These are phyloP conservation scores for Phyllosticta citribraziliensis DNA, from an alignment of 2,329 filamentous ascomycete genomes.

Conservation along the genomic window DNA sequence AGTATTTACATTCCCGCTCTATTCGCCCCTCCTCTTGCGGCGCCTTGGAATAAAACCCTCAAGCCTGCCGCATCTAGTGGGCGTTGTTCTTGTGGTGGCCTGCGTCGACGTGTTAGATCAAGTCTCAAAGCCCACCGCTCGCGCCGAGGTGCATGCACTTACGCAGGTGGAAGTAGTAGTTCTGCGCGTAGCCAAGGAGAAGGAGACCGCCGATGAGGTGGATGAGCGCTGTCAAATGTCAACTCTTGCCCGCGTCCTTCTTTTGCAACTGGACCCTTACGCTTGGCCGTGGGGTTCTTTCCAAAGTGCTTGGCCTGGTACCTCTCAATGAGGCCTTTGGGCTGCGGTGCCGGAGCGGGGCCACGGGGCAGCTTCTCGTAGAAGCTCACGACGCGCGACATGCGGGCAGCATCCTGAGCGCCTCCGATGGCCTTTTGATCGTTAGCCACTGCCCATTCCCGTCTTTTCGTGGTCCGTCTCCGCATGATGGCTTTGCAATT, in stretches of 20 bases:
- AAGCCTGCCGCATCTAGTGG: constrained; percentile 52
- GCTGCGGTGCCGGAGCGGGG: constrained; percentile 70
- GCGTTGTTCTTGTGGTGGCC: constrained; percentile 99
- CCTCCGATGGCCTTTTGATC: constrained; percentile 72
- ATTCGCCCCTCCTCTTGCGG: background rate
- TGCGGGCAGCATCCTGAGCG: constrained; percentile 89
- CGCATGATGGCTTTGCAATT: background rate
- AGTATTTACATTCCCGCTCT: constrained; percentile 9
- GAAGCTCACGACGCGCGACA: constrained; percentile 97
- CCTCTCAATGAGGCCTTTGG: constrained; percentile 72
- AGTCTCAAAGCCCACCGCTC: constrained; percentile 10
- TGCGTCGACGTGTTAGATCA: constrained; percentile 29
- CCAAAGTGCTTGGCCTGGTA: constrained; percentile 88
- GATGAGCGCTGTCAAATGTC: constrained; percentile 58
- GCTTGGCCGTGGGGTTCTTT: constrained; percentile 79
- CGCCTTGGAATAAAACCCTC: background rate
- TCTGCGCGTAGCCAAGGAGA: constrained; percentile 82
- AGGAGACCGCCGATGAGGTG: constrained; percentile 74
- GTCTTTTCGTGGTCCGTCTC: background rate
- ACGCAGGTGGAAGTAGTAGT: constrained; percentile 99
- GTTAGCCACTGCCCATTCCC: constrained; percentile 18
- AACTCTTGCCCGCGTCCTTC: constrained; percentile 10
- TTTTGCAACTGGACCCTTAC: constrained; percentile 47
- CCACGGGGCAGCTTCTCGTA: constrained; percentile 98
- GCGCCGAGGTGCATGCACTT: constrained; percentile 37